These are phyloP conservation scores for Amyloporia xantha DNA, from an alignment of 768 basidiomycete species.

Conservation along the genomic window DNA sequence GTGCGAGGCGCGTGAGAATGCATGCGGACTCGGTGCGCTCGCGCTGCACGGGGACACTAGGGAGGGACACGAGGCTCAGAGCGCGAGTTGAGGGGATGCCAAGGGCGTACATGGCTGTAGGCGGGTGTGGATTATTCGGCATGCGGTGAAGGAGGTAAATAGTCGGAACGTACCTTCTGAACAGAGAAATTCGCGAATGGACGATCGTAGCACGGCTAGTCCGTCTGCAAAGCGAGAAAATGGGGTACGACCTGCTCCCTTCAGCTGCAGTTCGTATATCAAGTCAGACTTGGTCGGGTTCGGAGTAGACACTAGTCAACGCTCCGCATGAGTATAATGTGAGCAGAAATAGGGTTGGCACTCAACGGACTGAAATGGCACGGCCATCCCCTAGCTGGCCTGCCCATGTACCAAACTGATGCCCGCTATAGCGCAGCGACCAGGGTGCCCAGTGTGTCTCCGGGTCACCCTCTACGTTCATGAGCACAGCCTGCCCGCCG, in stretches of 20 bases:
- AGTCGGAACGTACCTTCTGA: conserved; percentile 62
- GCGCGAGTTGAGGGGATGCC: conserved; percentile 86
- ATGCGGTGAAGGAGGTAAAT: background rate
- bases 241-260: conserved; percentile 91
- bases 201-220: conserved; percentile 89
- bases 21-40: conserved; percentile 70
- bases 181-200: conserved; percentile 88
- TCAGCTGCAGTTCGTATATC: conserved; percentile 85
- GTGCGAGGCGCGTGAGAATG: conserved; percentile 75
- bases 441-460: conserved; percentile 48
- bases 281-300: conserved; percentile 50
- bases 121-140: background rate
- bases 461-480: conserved; percentile 33
- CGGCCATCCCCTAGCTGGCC: conserved; percentile 95
- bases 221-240: conserved; percentile 93
- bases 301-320: conserved; percentile 64
- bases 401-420: conserved; percentile 86
- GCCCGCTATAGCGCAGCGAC: conserved; percentile 87
- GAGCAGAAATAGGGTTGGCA: background rate
- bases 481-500: conserved; percentile 68
- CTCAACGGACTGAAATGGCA: conserved; percentile 76
- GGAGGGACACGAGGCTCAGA: conserved; percentile 70
- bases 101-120: conserved; percentile 66
- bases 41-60: conserved; percentile 64
- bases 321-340: background rate